Conservation (phyloP, 2,329 filamentous ascomycete genomes). For the Pyrenophora graminea region DNA sequence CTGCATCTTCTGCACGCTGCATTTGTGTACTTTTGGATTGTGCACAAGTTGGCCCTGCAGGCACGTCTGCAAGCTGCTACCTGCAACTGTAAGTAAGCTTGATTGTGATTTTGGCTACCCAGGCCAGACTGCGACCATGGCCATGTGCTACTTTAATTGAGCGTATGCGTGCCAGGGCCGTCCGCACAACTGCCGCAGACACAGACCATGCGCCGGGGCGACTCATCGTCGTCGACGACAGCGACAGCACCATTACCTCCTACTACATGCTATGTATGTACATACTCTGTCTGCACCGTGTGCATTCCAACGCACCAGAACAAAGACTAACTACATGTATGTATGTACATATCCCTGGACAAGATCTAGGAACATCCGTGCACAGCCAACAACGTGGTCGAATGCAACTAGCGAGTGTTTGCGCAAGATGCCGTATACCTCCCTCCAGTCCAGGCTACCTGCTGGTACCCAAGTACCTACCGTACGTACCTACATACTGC, state of each 20-base stretch:
- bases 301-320: background rate
- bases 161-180: slow-evolving; percentile 21
- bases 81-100: background rate
- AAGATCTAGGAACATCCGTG: slow-evolving; percentile 2
- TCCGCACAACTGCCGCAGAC: background rate
- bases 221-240: too few relatives aligned
- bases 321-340: background rate
- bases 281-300: too few relatives aligned
- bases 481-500: too few relatives aligned
- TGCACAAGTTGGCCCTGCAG: slow-evolving; percentile 19
- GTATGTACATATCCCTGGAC: background rate
- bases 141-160: slow-evolving; percentile 1
- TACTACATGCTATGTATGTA: too few relatives aligned
- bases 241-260: too few relatives aligned
- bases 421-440: too few relatives aligned
- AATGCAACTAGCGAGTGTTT: too few relatives aligned
- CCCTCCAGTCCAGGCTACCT: too few relatives aligned
- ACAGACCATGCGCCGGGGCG: background rate
- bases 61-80: too few relatives aligned
- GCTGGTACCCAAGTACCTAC: too few relatives aligned
- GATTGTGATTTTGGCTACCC: slow-evolving; percentile 8
- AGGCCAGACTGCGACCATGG: slow-evolving; percentile 20
- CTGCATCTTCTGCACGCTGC: background rate
- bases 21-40: too few relatives aligned
- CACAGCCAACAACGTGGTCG: slow-evolving; percentile 9